Base-by-base conservation (phyloP, 768 basidiomycete genomes). In the Boletales sp. region DNA sequence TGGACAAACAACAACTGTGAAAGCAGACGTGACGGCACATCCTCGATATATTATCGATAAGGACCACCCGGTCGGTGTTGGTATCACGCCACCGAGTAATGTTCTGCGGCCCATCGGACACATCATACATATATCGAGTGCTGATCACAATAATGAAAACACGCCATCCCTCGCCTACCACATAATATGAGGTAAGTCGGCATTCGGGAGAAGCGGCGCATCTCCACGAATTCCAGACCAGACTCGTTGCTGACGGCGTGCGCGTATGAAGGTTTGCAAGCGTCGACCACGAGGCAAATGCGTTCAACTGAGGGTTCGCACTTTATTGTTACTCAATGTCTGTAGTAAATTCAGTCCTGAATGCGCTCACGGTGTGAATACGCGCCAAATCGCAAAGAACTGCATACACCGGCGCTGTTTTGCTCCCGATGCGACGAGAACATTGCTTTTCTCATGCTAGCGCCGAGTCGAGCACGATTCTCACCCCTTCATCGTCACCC, bases 101-200 rank as follows among this genome's bases (percentile, higher is more conserved):
- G 8, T 17, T 45, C 27, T 41, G 40, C 40, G 43, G 47, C 24
- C 38, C 24, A 11, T 37, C 54, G 48, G 48, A 50, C 0, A 30
- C 10, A 41, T 12, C 8, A 8, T n/a, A n/a, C n/a, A n/a, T n/a
- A n/a, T 12, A 36, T 40, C n/a, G 24, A 43, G 41, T 39, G 43
- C 17, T 48, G 51, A 57, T 57, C 54, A 19, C 29, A 43, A 43
- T 30, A 44, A 45, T 50, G 47, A 50, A 47, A 31, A 14, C 46
- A 19, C 41, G 18, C 48, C 24, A 27, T 27, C 24, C 5, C 24
- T 6, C 24, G 24, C 24, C 24, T 27, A 27, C 24, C 21, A 5
- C 24, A 27, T 27, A 27, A 15, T 8, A 38, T 45, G 55, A 57
- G 57, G 48, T 57, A 53, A 57, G 35, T 27, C 10, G 8, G 18